Conservation (phyloP, 805 yeast genomes). For the Nadsonia fulvescens region DNA sequence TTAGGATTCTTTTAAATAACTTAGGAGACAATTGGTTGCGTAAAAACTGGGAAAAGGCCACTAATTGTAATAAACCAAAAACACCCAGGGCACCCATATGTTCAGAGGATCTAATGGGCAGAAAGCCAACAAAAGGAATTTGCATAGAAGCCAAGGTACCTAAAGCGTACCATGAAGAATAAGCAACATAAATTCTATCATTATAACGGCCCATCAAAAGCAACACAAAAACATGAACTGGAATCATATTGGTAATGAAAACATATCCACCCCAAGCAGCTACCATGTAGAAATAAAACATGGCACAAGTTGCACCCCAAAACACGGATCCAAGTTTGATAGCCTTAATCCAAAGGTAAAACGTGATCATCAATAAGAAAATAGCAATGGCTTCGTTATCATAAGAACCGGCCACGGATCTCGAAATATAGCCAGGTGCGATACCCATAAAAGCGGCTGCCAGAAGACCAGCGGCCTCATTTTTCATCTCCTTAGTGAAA, state of each 20-base stretch:
- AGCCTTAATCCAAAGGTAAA: constrained; percentile 90
- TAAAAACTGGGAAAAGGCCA: constrained; percentile 69
- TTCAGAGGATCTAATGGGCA: constrained; percentile 92
- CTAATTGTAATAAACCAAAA: constrained; percentile 84
- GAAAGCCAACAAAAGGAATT: constrained; percentile 94
- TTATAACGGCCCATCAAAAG: constrained; percentile 88
- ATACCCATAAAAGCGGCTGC: constrained; percentile 93
- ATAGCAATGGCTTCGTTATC: constrained; percentile 99
- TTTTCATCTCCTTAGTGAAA: constrained; percentile 80
- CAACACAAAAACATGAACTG: constrained; percentile 81
- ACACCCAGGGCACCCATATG: constrained; percentile 98
- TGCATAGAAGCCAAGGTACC: constrained; percentile 99
- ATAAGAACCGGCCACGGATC: constrained; percentile 97
- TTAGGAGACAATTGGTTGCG: constrained; percentile 51
- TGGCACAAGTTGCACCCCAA: constrained; percentile 67
- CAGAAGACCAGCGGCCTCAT: constrained; percentile 71
- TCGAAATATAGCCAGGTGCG: constrained; percentile 95
- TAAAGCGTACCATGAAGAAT: constrained; percentile 89
- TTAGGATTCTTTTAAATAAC: constrained; percentile 37
- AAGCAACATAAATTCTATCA: constrained; percentile 69
- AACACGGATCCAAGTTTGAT: constrained; percentile 78
- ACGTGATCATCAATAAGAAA: constrained; percentile 85
- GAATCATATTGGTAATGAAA: constrained; percentile 92
- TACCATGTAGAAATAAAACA: constrained; percentile 94
- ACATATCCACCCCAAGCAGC: constrained; percentile 99